phyloP scores from a whole-genome alignment of 129 eudicot genomes.

The Cynara cardunculus region DNA sequence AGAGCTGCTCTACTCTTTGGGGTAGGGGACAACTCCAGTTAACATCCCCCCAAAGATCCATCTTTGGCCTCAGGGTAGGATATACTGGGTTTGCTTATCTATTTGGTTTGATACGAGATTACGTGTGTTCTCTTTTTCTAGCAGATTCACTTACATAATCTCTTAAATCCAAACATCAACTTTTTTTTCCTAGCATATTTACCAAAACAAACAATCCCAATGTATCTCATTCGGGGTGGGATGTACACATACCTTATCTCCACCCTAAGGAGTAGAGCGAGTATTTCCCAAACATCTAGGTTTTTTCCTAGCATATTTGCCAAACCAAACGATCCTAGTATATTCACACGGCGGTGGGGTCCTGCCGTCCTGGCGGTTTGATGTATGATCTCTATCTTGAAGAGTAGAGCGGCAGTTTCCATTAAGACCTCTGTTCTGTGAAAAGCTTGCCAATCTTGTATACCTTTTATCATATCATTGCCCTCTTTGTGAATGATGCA shows the following conservation, averaged over 20 bases:
- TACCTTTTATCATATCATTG: not conserved
- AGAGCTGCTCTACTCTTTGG: too few species aligned
- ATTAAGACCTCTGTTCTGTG: not conserved
- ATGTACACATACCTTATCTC: not conserved
- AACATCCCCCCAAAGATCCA: not conserved
- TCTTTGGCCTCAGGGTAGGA: not conserved
- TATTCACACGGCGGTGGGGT: not conserved
- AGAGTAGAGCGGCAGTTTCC: not conserved
- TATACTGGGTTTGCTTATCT: not conserved
- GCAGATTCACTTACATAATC: not conserved
- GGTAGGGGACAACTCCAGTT: not conserved
- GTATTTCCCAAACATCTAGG: not conserved
- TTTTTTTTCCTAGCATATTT: not conserved
- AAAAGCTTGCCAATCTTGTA: not conserved
- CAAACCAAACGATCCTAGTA: not conserved
- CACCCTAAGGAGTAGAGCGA: not conserved
- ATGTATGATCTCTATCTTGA: not conserved
- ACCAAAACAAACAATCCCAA: not conserved
- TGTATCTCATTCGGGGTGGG: not conserved
- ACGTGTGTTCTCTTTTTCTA: not conserved
- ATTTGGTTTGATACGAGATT: not conserved
- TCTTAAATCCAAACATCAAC: not conserved
- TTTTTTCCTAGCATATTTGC: not conserved
- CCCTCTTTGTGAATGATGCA: slow-evolving; percentile 21
- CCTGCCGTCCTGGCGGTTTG: not conserved